Base-by-base conservation (phyloP, 2,329 filamentous ascomycete genomes). In the Aspergillus costaricaensis region DNA sequence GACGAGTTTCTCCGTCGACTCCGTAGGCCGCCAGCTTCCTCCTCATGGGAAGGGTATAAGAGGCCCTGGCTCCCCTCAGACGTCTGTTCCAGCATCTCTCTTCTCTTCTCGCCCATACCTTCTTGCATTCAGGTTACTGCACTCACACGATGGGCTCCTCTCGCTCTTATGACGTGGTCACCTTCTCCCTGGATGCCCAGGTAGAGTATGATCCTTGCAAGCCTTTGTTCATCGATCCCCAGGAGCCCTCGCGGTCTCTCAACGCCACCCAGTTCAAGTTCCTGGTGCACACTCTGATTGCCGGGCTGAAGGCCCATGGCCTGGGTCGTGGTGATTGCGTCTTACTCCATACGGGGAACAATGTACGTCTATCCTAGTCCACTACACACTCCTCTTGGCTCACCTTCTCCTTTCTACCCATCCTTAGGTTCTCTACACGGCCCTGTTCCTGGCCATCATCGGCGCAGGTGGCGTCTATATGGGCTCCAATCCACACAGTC, bases 401-500 rank as follows among this genome's bases (percentile, higher is more conserved):
- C n/a, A 15, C 8, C 27, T 10, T 43, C 2, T 3, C n/a, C 21
- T 25, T 12, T 23, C 2, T 38, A 4, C 9, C 10, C 10, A 32
- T 44, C 8, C 7, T 30, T 15, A 69, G 67, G 58, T 68, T 6
- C 54, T 68, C 19, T 68, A 68, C 47, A 62, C 67, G 0, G 62
- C 68, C 4, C 43, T 69, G 7, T 67, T 67, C 43, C 64, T 64
- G n/a, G 55, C 56, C n/a, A 59, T 67, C 55, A 74, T 80, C 51
- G 78, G 75, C 21, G 72, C 76, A 43, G 75, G 75, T 15, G 78
- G 76, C 48, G 66, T 77, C 36, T 80, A 77, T 63, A 77, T 79
- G 39, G 80, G 79, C 6, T 73, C 76, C 21, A 82, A 82, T 61
- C 75, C 77, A 10, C 68, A 70, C 5, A 80, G 77, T 63, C 79